Percentiles rank a stretch among this genome's conserved stretches.
phyloP scores from a whole-genome alignment of 441 rosid genomes.

The Manihot esculenta region DNA sequence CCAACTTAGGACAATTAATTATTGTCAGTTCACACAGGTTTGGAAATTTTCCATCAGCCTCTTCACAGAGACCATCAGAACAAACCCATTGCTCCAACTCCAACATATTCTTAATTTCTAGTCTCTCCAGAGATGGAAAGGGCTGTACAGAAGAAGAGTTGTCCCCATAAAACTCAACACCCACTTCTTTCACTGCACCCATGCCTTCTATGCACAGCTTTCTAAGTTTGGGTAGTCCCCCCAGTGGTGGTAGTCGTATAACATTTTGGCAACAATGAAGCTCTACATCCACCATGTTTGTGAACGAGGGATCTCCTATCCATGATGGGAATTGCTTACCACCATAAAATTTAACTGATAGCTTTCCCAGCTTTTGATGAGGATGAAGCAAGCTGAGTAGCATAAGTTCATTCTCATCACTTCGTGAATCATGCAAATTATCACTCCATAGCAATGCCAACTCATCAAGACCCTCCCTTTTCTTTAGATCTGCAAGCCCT shows the following conservation, averaged over 20 bases:
- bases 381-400: neutral
- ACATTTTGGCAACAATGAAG: neutral
- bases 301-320: constrained; percentile 10
- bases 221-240: neutral
- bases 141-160: neutral
- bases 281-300: neutral
- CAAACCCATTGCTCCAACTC: constrained; percentile 8
- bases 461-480: neutral
- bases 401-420: neutral
- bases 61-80: neutral
- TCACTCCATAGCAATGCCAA: constrained; percentile 3
- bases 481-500: neutral
- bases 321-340: neutral
- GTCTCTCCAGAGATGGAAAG: constrained; percentile 11
- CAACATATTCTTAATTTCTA: constrained; percentile 6
- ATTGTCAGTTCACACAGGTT: neutral
- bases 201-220: neutral
- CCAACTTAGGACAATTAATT: constrained; percentile 17
- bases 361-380: neutral
- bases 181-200: constrained; percentile 6
- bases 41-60: neutral
- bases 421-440: neutral
- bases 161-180: no score
- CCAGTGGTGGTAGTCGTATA: neutral
- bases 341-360: neutral